These are phyloP conservation scores for Mortierella polycephala DNA, from an alignment of 371 early-diverging fungal species.

Conservation along the genomic window DNA sequence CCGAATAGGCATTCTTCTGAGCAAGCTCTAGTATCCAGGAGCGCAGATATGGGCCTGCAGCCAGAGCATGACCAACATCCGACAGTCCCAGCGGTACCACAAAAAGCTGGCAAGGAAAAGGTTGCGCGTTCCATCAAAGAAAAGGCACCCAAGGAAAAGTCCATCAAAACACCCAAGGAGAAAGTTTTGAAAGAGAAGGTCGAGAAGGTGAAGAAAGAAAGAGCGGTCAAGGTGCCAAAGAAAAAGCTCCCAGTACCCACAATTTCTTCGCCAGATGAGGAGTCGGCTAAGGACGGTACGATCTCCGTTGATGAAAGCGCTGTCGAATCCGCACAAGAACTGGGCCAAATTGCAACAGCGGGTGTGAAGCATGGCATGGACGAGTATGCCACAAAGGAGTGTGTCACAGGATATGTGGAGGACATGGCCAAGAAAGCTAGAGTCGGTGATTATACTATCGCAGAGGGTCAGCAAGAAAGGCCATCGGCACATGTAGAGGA, in stretches of 20 bases:
- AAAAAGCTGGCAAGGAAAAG: constrained; percentile 15
- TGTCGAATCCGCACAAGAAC: background rate
- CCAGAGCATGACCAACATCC: background rate
- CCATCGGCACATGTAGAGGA: too few species aligned
- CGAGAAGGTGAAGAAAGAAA: constrained; percentile 43
- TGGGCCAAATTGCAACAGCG: too few species aligned
- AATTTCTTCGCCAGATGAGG: background rate
- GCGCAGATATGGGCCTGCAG: background rate
- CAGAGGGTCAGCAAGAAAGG: too few species aligned
- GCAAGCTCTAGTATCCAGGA: too few species aligned
- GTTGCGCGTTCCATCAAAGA: constrained; percentile 13
- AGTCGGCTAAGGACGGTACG: background rate
- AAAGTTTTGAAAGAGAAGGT: constrained; percentile 27
- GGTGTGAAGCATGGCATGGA: too few species aligned
- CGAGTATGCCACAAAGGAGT: too few species aligned
- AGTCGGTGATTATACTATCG: too few species aligned
- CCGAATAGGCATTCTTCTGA: too few species aligned
- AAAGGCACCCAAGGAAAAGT: constrained; percentile 27
- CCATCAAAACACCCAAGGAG: constrained; percentile 17
- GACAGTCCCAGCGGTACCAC: too few species aligned
- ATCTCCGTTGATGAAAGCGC: background rate
- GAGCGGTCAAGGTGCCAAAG: constrained; percentile 22
- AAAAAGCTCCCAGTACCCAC: constrained; percentile 16
- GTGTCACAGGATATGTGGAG: too few species aligned
- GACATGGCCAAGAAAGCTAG: too few species aligned